Evolutionary conservation across 768 basidiomycete genomes (phyloP).

Genomic region (Sistotremastrum suecicum): DNA sequence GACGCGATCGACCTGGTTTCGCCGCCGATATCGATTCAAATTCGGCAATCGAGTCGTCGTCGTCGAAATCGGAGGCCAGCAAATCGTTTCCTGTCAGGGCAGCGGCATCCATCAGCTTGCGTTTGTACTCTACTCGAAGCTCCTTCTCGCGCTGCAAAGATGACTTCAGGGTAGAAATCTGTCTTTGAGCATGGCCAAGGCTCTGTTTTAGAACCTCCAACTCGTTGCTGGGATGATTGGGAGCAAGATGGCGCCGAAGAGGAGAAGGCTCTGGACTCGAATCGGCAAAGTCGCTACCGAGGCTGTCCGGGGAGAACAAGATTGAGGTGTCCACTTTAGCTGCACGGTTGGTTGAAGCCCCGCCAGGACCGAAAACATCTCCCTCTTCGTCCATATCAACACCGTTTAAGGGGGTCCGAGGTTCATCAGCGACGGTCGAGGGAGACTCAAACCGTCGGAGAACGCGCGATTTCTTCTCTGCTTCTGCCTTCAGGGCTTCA

Average conservation of each 20-base stretch:
- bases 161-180: constrained; percentile 69
- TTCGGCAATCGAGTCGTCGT: constrained; percentile 6
- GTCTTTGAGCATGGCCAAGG: constrained; percentile 76
- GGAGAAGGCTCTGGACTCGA: constrained; percentile 51
- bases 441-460: constrained; percentile 60
- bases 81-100: background rate
- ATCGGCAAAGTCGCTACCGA: constrained; percentile 33
- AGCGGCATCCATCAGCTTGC: constrained; percentile 30
- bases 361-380: constrained; percentile 54
- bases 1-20: background rate
- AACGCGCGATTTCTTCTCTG: constrained; percentile 45
- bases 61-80: constrained; percentile 11
- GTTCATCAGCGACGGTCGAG: constrained; percentile 45
- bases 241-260: constrained; percentile 46
- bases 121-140: constrained; percentile 50
- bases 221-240: constrained; percentile 67
- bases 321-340: constrained; percentile 34
- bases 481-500: constrained; percentile 62
- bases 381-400: constrained; percentile 37
- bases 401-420: constrained; percentile 13
- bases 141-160: constrained; percentile 76
- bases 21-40: background rate
- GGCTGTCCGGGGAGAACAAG: constrained; percentile 29
- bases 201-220: constrained; percentile 70
- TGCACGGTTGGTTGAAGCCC: constrained; percentile 48